Evolutionary conservation across 805 yeast species (phyloP), one percentile per base, ranked within the genome.

Genomic region (Hagleromyces aurorensis): DNA sequence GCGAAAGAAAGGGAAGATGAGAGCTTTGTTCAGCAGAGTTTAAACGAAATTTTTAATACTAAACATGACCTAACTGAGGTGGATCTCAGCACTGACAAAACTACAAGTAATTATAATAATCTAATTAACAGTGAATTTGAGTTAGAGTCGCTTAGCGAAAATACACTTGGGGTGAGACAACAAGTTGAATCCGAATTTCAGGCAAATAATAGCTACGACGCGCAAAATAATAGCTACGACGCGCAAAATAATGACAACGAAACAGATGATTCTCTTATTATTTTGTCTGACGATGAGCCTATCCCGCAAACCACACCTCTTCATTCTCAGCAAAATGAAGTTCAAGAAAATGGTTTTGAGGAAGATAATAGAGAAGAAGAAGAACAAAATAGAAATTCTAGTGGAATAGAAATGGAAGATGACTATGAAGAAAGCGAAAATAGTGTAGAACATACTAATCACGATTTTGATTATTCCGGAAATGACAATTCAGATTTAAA

Each of bases 391-490:
- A 8, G 14, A 13, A 11, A 17, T 4, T 7, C 14, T 11, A 27
- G 25, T 7, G 20, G 25, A 19, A 9, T 14, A 3, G 29, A 27
- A 11, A 26, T 24, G 8, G 32, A 33, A 8, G 18, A 13, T 16
- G 19, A 13, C 14, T 16, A 19, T n/a, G 34, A 23, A 11, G 21
- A 20, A 2, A 32, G 34, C 10, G 31, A 27, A 4, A 34, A 37
- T 25, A 48, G 43, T 5, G 38, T 44, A 4, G 47, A 45, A 27
- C 45, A 46, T 6, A 41, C 50, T 3, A 41, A 36, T 22, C 40
- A 38, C 24, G 33, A 37, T 19, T 30, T 31, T 18, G 37, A 46
- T 13, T 44, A 43, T n/a, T 34, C 42, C 6, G 21, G 43, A 12
- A 34, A 29, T 16, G 33, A 43, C 27, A 37, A 41, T 20, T 22